phyloP scores from a whole-genome alignment of 129 eudicot species.

The Arctium minus region DNA sequence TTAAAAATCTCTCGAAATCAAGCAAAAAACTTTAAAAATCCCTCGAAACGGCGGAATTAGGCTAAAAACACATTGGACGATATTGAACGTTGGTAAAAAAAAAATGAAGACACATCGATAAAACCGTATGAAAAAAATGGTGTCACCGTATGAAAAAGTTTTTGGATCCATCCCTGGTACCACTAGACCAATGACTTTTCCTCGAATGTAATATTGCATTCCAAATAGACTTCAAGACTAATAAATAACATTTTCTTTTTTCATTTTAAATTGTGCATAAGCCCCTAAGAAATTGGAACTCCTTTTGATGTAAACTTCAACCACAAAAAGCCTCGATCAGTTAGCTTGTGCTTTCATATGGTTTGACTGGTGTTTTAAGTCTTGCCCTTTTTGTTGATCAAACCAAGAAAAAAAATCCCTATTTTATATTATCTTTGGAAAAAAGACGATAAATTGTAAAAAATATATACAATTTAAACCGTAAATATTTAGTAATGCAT shows the following conservation, averaged over 20 bases:
- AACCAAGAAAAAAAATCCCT: neutral
- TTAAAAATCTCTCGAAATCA: too few relatives aligned
- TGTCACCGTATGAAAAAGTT: too few relatives aligned
- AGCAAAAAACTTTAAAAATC: too few relatives aligned
- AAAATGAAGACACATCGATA: too few relatives aligned
- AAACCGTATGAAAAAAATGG: too few relatives aligned
- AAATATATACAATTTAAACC: neutral
- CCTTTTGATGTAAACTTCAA: slow-evolving; percentile 34
- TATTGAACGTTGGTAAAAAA: too few relatives aligned
- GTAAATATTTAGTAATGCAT: neutral
- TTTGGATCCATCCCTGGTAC: too few relatives aligned
- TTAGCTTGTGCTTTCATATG: slow-evolving; percentile 43
- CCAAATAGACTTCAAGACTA: slow-evolving; percentile 1
- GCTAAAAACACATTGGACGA: too few relatives aligned
- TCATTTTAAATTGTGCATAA: slow-evolving; percentile 10
- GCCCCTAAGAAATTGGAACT: slow-evolving; percentile 30
- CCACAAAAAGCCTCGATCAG: slow-evolving; percentile 35
- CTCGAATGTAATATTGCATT: neutral
- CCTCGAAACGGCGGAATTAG: too few relatives aligned
- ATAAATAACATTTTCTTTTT: neutral
- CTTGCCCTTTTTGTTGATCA: slow-evolving; percentile 17
- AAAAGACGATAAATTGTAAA: neutral
- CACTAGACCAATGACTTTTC: neutral
- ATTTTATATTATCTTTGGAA: neutral
- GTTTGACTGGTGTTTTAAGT: slow-evolving; percentile 31